Percentiles rank a stretch among this genome's conserved stretches.
These are phyloP conservation scores for Karstenula rhodostoma DNA, from an alignment of 2,329 filamentous ascomycete species.

Conservation along the genomic window DNA sequence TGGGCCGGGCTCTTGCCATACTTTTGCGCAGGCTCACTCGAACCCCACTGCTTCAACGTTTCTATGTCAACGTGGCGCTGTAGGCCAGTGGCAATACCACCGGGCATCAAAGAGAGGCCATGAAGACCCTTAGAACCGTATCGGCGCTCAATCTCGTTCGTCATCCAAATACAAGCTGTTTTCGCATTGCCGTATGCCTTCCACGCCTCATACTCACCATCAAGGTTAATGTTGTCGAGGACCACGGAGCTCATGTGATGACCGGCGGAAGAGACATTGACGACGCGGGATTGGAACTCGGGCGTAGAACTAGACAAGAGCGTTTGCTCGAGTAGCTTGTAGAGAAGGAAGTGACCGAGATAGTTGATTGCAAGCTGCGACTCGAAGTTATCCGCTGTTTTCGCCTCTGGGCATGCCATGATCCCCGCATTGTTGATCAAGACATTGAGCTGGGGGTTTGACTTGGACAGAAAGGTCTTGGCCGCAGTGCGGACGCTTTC, in stretches of 20 bases:
- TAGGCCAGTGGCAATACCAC: background rate
- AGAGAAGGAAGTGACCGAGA: constrained; percentile 57
- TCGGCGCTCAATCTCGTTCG: background rate
- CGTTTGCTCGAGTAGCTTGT: constrained; percentile 52
- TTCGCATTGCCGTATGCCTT: background rate
- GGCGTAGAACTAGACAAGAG: constrained; percentile 37
- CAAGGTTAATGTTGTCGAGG: constrained; percentile 46
- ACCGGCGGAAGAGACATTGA: constrained; percentile 50
- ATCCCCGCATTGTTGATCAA: constrained; percentile 59
- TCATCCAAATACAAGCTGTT: background rate
- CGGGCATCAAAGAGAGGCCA: background rate
- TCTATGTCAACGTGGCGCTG: background rate
- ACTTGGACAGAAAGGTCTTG: constrained; percentile 21
- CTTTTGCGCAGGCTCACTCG: background rate
- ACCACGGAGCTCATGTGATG: constrained; percentile 45
- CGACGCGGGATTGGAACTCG: constrained; percentile 44
- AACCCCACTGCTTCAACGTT: background rate
- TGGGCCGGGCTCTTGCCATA: constrained; percentile 34
- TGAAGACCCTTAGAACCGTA: background rate
- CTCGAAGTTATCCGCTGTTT: constrained; percentile 47
- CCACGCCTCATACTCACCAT: background rate
- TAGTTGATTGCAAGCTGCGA: constrained; percentile 57
- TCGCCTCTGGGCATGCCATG: constrained; percentile 50
- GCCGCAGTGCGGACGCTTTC: constrained; percentile 9
- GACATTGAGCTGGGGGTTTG: constrained; percentile 36